Base-by-base conservation (phyloP, 768 basidiomycete genomes). In the Suillus luteus region DNA sequence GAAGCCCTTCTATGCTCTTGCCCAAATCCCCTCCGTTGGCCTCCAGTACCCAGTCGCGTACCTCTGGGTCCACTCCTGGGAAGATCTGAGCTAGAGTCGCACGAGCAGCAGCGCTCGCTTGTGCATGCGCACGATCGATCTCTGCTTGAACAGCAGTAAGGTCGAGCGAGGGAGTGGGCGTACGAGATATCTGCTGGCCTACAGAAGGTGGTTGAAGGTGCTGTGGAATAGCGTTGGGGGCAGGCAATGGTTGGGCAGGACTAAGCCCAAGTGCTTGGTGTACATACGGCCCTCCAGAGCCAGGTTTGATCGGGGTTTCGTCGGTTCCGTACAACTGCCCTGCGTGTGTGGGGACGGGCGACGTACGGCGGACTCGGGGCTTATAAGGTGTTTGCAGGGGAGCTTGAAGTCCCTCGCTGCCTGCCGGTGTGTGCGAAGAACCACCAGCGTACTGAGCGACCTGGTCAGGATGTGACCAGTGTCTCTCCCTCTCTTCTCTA, bases 11-110 rank as follows among this genome's bases (percentile, higher is more conserved):
- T 69, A 96, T 95, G 72, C 93, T 95, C 82, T 85, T 86, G 48
- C 94, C 95, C 63, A 97, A 72, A 78, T 97, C 94, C 22, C 93
- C 92, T 9, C 85, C 86, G 69, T 94, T 94, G 52, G 92, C 93
- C 72, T 96, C 95, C 63, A 96, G 77, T 41, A 98, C 93, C 85
- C 86, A 90, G 64, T 95, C 92, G 48, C 94, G 83, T 38, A 97
- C 86, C 75, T 96, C 96, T 54, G 74, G 74, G 71, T 98, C 96
- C 67, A 91, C 80, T 11, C 74, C 75, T 1, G 95, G 95, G 83
- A 98, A 98, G 65, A 96, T 96, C 77, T 96, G 93, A 62, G 83
- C 76, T 65, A 98, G 77, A 37, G 95, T 96, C 68, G 88, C 87
- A 62, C 82, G 78, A 59, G 92, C 83, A 3, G 91, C 92, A 17